Base-by-base conservation (phyloP, 352 stramenopile species). In the Pelagophyceae sp. region DNA sequence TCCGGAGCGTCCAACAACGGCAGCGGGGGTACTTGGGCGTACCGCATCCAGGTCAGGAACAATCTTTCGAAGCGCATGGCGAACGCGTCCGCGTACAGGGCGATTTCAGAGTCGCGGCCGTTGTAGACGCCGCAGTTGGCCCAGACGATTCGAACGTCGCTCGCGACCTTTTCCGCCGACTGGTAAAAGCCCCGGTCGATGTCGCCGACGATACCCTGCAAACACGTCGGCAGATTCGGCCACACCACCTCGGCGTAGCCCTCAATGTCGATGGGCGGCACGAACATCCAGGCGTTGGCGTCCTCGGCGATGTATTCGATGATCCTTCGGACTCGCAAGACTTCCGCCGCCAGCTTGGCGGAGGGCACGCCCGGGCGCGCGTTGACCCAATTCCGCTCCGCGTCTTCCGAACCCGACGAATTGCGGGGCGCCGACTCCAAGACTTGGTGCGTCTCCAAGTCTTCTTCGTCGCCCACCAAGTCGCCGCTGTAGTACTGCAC, bases 11-110 rank as follows among this genome's bases (percentile, higher is more conserved):
- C 45, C 11, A 23, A 11, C 11, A 23, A 11, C 23, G 45, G 45
- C 11, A 54, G 45, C 45, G 45, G 45, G 45, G 23, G 11, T 11
- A 54, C 45, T 54, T 23, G 45, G 45, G 85, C 83, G 20, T 94
- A 76, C 67, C 89, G 80, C 19, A 95, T 89, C 90, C 90, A 95
- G 71, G 89, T 86, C 79, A 89, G 82, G 72, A 90, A 92, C 15
- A 94, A 76, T 0, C 88, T 80, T 65, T 92, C 88, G 78, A 92
- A 93, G 72, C 87, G 80, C 79, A 92, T 93, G 27, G 84, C 89
- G 82, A 93, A 90, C 80, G 90, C 90, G 76, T 92, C 86, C 23
- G 86, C 89, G 20, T 90, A 86, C 54, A 90, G 81, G 86, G 86
- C 92, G 81, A 92, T 92, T 11, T 83, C 82, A n/a, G 84, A 89